A percentile compares a stretch with the other conserved stretches of the same genome.
phyloP scores from a whole-genome alignment of 768 basidiomycete species.

The Serendipita indica region DNA sequence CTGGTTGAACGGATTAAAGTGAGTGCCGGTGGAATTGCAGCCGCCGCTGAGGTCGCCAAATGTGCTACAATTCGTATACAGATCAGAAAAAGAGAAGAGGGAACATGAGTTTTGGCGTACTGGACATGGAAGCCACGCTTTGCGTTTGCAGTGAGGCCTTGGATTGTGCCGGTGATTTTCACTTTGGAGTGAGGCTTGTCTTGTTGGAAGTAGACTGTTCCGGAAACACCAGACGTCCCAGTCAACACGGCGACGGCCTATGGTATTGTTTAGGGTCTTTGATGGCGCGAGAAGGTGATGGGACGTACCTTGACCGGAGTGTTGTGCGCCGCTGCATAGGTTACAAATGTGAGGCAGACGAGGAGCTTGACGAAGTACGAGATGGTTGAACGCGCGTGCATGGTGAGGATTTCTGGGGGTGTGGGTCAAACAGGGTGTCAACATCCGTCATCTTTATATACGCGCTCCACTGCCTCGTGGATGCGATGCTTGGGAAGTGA shows the following conservation, averaged over 20 bases:
- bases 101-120: background rate
- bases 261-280: background rate
- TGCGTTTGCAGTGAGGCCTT: slow-evolving; percentile 41
- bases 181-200: slow-evolving; percentile 31
- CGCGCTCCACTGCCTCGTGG: too few species aligned
- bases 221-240: slow-evolving; percentile 28
- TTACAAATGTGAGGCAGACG: too few species aligned
- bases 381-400: too few species aligned
- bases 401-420: too few species aligned
- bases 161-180: slow-evolving; percentile 45
- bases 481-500: too few species aligned
- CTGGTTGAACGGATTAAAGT: slow-evolving; percentile 58
- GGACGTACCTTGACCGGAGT: too few species aligned
- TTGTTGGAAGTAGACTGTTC: slow-evolving; percentile 56
- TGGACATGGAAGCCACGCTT: slow-evolving; percentile 30
- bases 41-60: slow-evolving; percentile 53
- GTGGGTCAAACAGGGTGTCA: too few species aligned
- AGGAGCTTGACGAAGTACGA: too few species aligned
- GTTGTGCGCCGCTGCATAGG: too few species aligned
- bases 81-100: background rate
- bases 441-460: too few species aligned
- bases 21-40: slow-evolving; percentile 52
- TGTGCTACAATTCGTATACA: slow-evolving; percentile 22
- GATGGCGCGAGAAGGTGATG: background rate
- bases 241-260: slow-evolving; percentile 13